Percentiles rank a stretch among this genome's conserved stretches.
phyloP scores from a whole-genome alignment of 768 basidiomycete species.

The Lactifluus pinguis region DNA sequence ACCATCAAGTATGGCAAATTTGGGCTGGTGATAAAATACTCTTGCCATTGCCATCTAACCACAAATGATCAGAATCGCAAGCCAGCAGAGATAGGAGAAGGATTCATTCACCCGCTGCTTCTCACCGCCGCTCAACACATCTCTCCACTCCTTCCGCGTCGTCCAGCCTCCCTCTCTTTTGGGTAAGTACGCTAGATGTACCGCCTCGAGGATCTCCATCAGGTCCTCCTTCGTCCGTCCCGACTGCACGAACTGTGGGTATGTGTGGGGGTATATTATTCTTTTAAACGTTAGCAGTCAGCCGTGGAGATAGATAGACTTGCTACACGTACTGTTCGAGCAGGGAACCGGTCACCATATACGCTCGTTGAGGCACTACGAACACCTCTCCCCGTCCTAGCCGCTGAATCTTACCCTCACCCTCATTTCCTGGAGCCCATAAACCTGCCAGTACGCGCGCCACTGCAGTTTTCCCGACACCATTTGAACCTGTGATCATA shows the following conservation, averaged over 20 bases:
- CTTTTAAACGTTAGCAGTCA: constrained; percentile 21
- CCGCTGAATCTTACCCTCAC: constrained; percentile 24
- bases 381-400: constrained; percentile 40
- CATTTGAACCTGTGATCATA: constrained; percentile 90
- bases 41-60: constrained; percentile 80
- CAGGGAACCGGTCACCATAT: constrained; percentile 82
- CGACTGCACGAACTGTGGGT: constrained; percentile 53
- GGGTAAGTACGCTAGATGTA: constrained; percentile 78
- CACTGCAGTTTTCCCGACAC: constrained; percentile 85
- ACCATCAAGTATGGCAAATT: constrained; percentile 84
- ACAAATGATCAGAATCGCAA: constrained; percentile 9
- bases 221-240: constrained; percentile 62
- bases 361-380: constrained; percentile 87
- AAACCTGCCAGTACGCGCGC: constrained; percentile 84
- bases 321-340: constrained; percentile 59
- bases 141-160: constrained; percentile 91
- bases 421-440: constrained; percentile 55
- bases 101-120: constrained; percentile 66
- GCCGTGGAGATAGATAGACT: not conserved
- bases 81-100: too few relatives aligned
- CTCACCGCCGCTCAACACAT: constrained; percentile 93
- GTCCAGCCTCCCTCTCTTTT: constrained; percentile 83
- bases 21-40: constrained; percentile 82
- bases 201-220: constrained; percentile 67
- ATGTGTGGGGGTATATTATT: constrained; percentile 86